Evolutionary conservation across 2,329 filamentous ascomycete genomes (phyloP), one percentile per base, ranked within the genome.

Genomic region (Pyrenophora graminea): DNA sequence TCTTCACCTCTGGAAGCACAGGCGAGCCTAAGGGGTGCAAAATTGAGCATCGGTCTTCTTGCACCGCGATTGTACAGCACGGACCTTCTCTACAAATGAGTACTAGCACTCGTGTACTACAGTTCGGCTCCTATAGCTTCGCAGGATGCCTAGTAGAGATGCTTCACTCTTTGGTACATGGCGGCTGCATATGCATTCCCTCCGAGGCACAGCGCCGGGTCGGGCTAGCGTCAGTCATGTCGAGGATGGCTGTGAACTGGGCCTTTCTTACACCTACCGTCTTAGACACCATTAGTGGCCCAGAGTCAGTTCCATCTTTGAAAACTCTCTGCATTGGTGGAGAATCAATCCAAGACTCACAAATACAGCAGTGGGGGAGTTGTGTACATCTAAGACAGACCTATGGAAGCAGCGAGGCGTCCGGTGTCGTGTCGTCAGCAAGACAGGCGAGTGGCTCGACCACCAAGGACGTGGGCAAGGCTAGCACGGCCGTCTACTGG

Each of bases 11-110:
- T 18, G 62, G 64, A 15, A 61, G 72, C 5, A 66, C 58, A n/a
- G 56, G 60, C 42, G 77, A 76, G 43, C 80, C 82, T 0, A 82
- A 83, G 46, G 84, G 82, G 3, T 80, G 85, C n/a, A 81, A 85
- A 30, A 82, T 86, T 51, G 82, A 82, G 8, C 85, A 88, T 30
- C 25, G 25, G 9, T 7, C 25, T 6, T 3, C 9, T 3, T 30
- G 25, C 8, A 8, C 25, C 13, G 25, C 25, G 6, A n/a, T 21
- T n/a, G 27, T 23, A 9, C 12, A 13, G 4, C 21, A 39, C 13
- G 21, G 21, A 4, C 21, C 4, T 23, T 7, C 4, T 7, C 21
- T 23, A 4, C 4, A 23, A 7, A 23, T 23, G 21, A 4, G 21
- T 7, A 4, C 21, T 23, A 23, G 7, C 7, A 23, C 21, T 23